Evolutionary conservation across 2,329 filamentous ascomycete genomes (phyloP), one percentile per base, ranked within the genome.

Genomic region (Sporothrix luriei): DNA sequence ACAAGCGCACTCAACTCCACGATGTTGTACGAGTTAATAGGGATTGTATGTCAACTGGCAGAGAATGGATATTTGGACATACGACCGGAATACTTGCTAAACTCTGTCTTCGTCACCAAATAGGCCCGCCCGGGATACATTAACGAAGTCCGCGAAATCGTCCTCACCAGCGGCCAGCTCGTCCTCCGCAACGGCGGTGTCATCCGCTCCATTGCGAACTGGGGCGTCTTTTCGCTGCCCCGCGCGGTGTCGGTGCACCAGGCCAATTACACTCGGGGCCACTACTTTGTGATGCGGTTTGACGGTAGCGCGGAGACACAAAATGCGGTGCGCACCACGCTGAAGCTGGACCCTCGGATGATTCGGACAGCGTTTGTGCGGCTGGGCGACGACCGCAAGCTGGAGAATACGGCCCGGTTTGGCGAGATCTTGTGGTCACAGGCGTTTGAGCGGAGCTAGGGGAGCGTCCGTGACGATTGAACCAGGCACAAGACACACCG

Each of bases 201-300:
- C 69, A 88, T 99, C 77, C 93, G 95, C 75, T 93, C 93, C 78
- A 86, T 97, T 78, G 90, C 90, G 75, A 99, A 99, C 85, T 99
- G 95, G 95, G 95, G 95, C 78, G 87, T 91, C 75, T 97, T 95
- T 82, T 85, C 90, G 62, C 90, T 99, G 21, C 94, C 95, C 62
- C 91, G 89, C 74, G 88, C 92, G 72, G 85, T 90, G 71, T 90
- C 89, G 72, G 90, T 90, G 78, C 90, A 96, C 80, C 93, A 97
- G 82, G 88, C 91, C 75, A 89, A 88, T 74, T 91, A 98, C 85
- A 87, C 87, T 73, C 87, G 89, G 75, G 95, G 95, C 69, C 94
- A 98, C 83, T 97, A 99, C 85, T 99, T 99, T 80, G 91, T 97
- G 77, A 92, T 99, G 91, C 92, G 95, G 75, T 99, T 97, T 84